phyloP scores from a whole-genome alignment of 495 filamentous ascomycete species.

The Xylona heveae region DNA sequence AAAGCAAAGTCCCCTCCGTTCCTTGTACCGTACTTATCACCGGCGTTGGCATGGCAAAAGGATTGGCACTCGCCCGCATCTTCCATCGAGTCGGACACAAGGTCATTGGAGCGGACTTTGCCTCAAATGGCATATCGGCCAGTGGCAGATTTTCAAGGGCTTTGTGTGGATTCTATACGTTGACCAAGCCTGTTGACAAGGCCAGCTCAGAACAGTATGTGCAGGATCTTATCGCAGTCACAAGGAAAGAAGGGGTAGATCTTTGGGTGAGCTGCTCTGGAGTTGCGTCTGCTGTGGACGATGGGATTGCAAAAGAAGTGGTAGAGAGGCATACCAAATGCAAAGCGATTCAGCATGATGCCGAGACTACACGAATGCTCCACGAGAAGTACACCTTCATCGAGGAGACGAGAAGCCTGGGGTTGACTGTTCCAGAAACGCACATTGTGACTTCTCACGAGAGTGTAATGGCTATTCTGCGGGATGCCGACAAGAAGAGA shows the following conservation, averaged over 20 bases:
- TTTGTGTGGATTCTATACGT: constrained; percentile 22
- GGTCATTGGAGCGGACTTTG: constrained; percentile 52
- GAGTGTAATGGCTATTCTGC: constrained; percentile 32
- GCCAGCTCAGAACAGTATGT: constrained; percentile 19
- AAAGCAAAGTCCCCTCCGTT: constrained; percentile 19
- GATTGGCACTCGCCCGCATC: constrained; percentile 39
- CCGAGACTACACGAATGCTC: constrained; percentile 25
- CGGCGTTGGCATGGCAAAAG: constrained; percentile 47
- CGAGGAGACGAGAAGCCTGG: constrained; percentile 23
- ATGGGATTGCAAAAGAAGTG: constrained; percentile 38
- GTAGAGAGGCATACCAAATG: constrained; percentile 36
- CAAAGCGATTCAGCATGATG: constrained; percentile 34
- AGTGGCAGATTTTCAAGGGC: constrained; percentile 22
- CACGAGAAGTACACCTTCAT: constrained; percentile 39
- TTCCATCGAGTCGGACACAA: constrained; percentile 44
- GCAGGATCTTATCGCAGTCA: constrained; percentile 28
- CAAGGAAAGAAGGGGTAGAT: constrained; percentile 38
- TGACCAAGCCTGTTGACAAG: constrained; percentile 13
- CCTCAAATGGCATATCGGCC: constrained; percentile 17
- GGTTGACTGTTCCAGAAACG: constrained; percentile 35
- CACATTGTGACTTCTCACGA: constrained; percentile 33
- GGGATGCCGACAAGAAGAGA: constrained; percentile 20
- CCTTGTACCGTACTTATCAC: constrained; percentile 45
- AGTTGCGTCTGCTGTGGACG: constrained; percentile 33
- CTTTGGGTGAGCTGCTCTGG: constrained; percentile 56